Evolutionary conservation across 495 filamentous ascomycete genomes (phyloP).

Genomic region (Daldinia concentrica): DNA sequence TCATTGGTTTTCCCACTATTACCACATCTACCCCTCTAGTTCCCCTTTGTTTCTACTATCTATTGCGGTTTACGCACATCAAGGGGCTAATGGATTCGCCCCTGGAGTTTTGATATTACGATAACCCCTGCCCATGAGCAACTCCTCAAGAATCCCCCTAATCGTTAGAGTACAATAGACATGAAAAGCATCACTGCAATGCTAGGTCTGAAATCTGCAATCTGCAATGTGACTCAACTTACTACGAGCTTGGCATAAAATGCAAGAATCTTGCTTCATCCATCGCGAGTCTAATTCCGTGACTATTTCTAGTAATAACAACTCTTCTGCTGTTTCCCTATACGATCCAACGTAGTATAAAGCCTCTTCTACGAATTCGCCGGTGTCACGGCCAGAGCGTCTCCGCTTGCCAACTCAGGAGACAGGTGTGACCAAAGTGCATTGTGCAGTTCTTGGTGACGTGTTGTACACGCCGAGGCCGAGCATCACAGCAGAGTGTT

Average conservation of each 20-base stretch:
- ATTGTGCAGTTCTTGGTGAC: slow-evolving; percentile 26
- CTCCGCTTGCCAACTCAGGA: slow-evolving; percentile 35
- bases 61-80: slow-evolving; percentile 27
- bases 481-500: slow-evolving; percentile 15
- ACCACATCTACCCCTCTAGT: slow-evolving; percentile 16
- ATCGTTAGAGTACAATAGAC: slow-evolving; percentile 44
- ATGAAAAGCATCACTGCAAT: slow-evolving; percentile 43
- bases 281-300: slow-evolving; percentile 26
- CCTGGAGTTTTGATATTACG: slow-evolving; percentile 41
- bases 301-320: slow-evolving; percentile 27
- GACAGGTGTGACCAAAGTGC: slow-evolving; percentile 33
- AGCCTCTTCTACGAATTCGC: slow-evolving; percentile 8
- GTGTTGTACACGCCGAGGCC: slow-evolving; percentile 21
- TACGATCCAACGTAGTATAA: slow-evolving; percentile 19
- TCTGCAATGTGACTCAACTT: slow-evolving; percentile 43
- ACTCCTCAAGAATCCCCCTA: slow-evolving; percentile 36
- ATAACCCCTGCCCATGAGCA: slow-evolving; percentile 19
- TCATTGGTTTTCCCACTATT: slow-evolving; percentile 37
- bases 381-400: slow-evolving; percentile 19
- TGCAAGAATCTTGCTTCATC: slow-evolving; percentile 23
- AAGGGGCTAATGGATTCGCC: slow-evolving; percentile 40
- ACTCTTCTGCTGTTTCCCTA: slow-evolving; percentile 6
- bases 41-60: slow-evolving; percentile 38
- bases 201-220: slow-evolving; percentile 13
- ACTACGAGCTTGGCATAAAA: slow-evolving; percentile 39